Base-by-base conservation (phyloP, 163 green algal genomes). In the Chlorella variabilis region DNA sequence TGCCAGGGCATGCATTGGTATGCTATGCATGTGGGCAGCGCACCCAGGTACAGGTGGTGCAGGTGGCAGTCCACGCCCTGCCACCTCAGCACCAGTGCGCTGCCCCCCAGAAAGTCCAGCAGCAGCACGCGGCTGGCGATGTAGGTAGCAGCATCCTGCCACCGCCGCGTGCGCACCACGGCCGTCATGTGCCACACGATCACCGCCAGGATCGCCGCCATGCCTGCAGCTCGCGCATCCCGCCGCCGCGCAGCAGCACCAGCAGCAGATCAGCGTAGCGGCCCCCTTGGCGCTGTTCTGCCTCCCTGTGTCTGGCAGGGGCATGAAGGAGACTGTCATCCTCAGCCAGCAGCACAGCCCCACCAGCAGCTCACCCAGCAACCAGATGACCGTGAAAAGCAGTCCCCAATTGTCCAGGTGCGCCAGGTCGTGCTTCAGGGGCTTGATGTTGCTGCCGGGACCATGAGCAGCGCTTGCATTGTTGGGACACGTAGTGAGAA, bases 1-100 rank as follows among this genome's bases (percentile, higher is more conserved):
- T n/a, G n/a, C n/a, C n/a, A n/a, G n/a, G n/a, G n/a, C n/a, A n/a
- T n/a, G n/a, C n/a, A n/a, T n/a, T n/a, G n/a, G n/a, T n/a, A n/a
- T n/a, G n/a, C n/a, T n/a, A n/a, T n/a, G n/a, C n/a, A n/a, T n/a
- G n/a, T n/a, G n/a, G n/a, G n/a, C n/a, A 75, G n/a, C 39, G 0
- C 58, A 80, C 74, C 56, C 18, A 89, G 34, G 36, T 85, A 89
- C 0, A 87, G 80, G 45, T 87, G 83, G 80, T 87, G 83, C 42
- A 87, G 29, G 74, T 87, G 83, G 27, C 78, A 65, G 36, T 74
- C 29, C 7, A 86, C 73, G 2, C 63, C 49, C 11, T 58, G 51
- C 21, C 27, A 17, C 31, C n/a, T 11, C 34, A 86, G 61, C 34
- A 73, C 45, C 45, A 56, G 31, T 21, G 81, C 81, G 77, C 42